Conservation (phyloP, 768 basidiomycete species). For the Boletus rex-veris region DNA sequence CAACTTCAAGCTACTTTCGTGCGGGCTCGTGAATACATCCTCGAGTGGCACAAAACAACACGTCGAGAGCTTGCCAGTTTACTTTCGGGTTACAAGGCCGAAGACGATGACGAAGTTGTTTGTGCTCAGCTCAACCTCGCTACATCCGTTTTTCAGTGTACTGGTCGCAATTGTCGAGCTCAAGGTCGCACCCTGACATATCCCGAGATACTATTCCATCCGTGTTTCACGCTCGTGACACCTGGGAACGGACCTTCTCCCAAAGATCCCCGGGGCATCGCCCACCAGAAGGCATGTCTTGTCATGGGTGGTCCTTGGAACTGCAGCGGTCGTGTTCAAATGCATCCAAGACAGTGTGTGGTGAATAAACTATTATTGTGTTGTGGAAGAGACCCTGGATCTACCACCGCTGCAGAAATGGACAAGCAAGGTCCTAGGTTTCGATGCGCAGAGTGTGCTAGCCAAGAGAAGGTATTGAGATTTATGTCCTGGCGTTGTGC, state of each 20-base stretch:
- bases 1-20: constrained; percentile 20
- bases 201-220: constrained; percentile 29
- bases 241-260: constrained; percentile 2
- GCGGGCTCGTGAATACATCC: constrained; percentile 14
- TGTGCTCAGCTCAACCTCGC: constrained; percentile 26
- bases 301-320: constrained; percentile 26
- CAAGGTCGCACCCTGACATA: constrained; percentile 17
- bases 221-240: constrained; percentile 22
- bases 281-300: constrained; percentile 20
- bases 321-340: constrained; percentile 17
- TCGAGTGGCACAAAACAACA: constrained; percentile 25
- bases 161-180: constrained; percentile 10
- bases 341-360: constrained; percentile 17
- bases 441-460: constrained; percentile 16
- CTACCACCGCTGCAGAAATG: constrained; percentile 25
- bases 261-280: constrained; percentile 22
- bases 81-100: constrained; percentile 18
- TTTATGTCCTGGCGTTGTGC: constrained; percentile 26
- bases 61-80: constrained; percentile 28
- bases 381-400: constrained; percentile 25
- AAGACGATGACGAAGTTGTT: constrained; percentile 15
- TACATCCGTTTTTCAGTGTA: constrained; percentile 27
- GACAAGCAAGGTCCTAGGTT: constrained; percentile 19
- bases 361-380: constrained; percentile 14
- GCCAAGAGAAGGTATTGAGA: constrained; percentile 1